Evolutionary conservation across 2,329 filamentous ascomycete species (phyloP).

Genomic region (Coniochaeta ligniaria): DNA sequence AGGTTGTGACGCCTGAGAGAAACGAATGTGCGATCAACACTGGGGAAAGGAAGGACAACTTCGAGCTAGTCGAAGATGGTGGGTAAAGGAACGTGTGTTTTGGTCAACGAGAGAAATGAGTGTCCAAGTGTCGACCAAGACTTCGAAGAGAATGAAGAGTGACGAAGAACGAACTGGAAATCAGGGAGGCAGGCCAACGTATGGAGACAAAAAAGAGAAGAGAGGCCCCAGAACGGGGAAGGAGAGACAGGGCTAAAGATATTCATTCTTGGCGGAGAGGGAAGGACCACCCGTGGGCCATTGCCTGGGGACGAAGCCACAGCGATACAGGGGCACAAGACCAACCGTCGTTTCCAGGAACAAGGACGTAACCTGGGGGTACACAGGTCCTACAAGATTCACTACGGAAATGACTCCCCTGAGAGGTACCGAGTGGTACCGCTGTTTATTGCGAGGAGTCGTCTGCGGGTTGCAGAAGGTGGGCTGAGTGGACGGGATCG

Average conservation of each 20-base stretch:
- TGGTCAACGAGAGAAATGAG: background rate
- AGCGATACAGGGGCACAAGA: background rate
- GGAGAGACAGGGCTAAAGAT: constrained; percentile 2
- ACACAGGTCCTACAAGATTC: background rate
- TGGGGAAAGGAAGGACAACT: background rate
- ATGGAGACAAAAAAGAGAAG: background rate
- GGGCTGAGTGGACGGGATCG: background rate
- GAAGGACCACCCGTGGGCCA: background rate
- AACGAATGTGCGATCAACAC: constrained; percentile 11
- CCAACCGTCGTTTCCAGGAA: background rate
- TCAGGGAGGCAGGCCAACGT: background rate
- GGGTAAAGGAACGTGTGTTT: background rate
- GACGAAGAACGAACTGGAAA: background rate
- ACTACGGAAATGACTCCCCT: background rate
- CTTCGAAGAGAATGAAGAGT: background rate
- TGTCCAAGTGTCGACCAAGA: background rate
- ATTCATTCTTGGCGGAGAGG: background rate
- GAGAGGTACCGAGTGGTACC: background rate
- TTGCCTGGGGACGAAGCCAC: background rate
- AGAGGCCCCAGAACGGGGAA: background rate
- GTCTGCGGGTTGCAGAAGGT: background rate
- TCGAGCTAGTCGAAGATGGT: constrained; percentile 1
- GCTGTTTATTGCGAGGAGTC: background rate
- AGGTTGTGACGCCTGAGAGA: background rate
- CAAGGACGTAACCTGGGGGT: background rate